These are phyloP conservation scores for Alternaria triticina DNA, from an alignment of 2,329 filamentous ascomycete genomes.

Conservation along the genomic window DNA sequence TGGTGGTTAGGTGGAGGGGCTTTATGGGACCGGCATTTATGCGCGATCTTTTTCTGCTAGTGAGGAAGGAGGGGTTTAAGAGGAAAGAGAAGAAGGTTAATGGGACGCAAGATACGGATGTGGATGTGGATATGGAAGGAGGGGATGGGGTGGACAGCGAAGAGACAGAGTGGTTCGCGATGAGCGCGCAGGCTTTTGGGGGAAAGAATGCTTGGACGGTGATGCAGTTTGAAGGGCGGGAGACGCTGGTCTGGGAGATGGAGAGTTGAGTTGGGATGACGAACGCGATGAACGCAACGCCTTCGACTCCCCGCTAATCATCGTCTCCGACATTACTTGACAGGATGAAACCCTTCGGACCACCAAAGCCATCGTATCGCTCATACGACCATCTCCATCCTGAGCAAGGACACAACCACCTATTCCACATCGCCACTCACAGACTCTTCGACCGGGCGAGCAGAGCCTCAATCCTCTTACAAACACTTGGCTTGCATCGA, in stretches of 20 bases:
- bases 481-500: neutral
- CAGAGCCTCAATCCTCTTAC: neutral
- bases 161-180: constrained; percentile 36
- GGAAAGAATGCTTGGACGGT: constrained; percentile 36
- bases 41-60: constrained; percentile 32
- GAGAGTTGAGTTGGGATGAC: constrained; percentile 17
- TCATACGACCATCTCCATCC: neutral
- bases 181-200: constrained; percentile 41
- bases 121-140: constrained; percentile 13
- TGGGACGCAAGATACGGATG: constrained; percentile 16
- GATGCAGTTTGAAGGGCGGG: constrained; percentile 40
- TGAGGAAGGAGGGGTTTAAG: constrained; percentile 28
- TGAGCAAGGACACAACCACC: neutral
- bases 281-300: neutral
- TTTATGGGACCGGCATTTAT: constrained; percentile 49
- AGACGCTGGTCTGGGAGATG: constrained; percentile 45
- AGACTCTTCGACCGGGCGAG: neutral
- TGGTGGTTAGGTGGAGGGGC: constrained; percentile 52
- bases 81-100: constrained; percentile 9
- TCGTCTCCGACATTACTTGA: neutral
- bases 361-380: neutral
- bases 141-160: constrained; percentile 4
- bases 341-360: neutral
- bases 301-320: neutral
- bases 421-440: neutral